Evolutionary conservation across 805 yeast genomes (phyloP).

Genomic region (Kodamaea sagamina): DNA sequence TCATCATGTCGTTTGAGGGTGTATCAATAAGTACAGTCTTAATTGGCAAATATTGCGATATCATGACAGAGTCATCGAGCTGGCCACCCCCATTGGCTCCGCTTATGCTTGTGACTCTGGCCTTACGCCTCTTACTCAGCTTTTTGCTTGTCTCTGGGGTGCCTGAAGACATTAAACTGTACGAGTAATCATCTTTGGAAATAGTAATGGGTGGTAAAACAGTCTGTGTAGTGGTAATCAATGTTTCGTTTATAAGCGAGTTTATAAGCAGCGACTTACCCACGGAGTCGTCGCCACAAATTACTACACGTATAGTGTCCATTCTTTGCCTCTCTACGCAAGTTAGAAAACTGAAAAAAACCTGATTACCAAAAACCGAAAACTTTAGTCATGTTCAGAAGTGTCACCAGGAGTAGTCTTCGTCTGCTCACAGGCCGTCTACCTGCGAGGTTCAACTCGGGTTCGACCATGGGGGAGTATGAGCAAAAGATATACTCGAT

Average conservation of each 20-base stretch:
- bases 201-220: conserved; percentile 83
- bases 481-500: conserved; percentile 64
- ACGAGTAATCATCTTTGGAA: conserved; percentile 63
- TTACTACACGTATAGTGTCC: conserved; percentile 52
- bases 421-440: background rate
- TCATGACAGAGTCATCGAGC: conserved; percentile 5
- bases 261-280: conserved; percentile 83
- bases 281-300: conserved; percentile 93
- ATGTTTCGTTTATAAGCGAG: conserved; percentile 77
- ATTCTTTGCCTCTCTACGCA: conserved; percentile 41
- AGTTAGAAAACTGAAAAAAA: conserved; percentile 1
- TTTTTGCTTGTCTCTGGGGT: conserved; percentile 5
- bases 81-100: conserved; percentile 1
- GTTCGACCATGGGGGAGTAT: conserved; percentile 49
- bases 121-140: conserved; percentile 5
- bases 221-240: conserved; percentile 23
- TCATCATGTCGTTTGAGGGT: conserved; percentile 58
- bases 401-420: conserved; percentile 4
- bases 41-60: conserved; percentile 38
- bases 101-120: background rate
- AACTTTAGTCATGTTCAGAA: conserved; percentile 1
- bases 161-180: conserved; percentile 22
- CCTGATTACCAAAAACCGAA: background rate
- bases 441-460: conserved; percentile 13
- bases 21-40: conserved; percentile 83